Percentiles rank a stretch among this genome's conserved stretches.
Evolutionary conservation across 2,329 filamentous ascomycete species (phyloP).

Genomic region (Trichoderma hamatum): DNA sequence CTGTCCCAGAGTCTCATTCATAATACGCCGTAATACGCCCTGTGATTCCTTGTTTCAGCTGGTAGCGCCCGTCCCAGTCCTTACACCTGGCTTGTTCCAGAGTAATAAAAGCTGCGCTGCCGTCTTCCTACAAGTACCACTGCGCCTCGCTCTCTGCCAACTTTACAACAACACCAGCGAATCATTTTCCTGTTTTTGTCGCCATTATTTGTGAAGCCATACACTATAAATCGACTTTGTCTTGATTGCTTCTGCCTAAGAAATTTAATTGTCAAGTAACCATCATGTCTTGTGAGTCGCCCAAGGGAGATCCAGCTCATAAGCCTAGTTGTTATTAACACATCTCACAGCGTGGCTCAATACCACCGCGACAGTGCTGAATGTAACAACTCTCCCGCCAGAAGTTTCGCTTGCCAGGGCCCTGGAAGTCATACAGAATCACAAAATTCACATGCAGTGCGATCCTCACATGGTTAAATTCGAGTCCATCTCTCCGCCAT

Average conservation of each 20-base stretch:
- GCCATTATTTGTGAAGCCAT: not conserved
- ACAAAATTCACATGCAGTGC: conserved; percentile 55
- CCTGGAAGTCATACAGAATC: conserved; percentile 54
- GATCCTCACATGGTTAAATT: conserved; percentile 55
- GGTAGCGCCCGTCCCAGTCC: conserved; percentile 1
- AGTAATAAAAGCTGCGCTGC: not conserved
- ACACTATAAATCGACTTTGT: not conserved
- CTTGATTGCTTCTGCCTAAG: not conserved
- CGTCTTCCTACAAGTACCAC: conserved; percentile 6
- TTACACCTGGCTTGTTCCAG: not conserved
- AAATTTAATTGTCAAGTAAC: not conserved
- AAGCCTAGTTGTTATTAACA: not conserved
- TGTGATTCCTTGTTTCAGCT: conserved; percentile 5
- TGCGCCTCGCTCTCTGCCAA: not conserved
- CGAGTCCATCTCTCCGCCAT: conserved; percentile 40
- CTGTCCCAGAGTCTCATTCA: not conserved
- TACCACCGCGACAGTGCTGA: conserved; percentile 46
- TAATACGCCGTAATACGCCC: not conserved
- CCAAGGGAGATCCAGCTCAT: not conserved
- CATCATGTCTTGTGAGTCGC: conserved; percentile 31
- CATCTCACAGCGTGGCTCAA: conserved; percentile 45
- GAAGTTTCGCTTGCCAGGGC: conserved; percentile 41
- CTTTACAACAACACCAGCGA: not conserved
- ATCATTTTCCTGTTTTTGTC: not conserved
- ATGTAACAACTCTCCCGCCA: conserved; percentile 49